Percentiles rank a stretch among this genome's conserved stretches.
Evolutionary conservation across 306 rosid species (phyloP).

Genomic region (Cucumis hystrix): DNA sequence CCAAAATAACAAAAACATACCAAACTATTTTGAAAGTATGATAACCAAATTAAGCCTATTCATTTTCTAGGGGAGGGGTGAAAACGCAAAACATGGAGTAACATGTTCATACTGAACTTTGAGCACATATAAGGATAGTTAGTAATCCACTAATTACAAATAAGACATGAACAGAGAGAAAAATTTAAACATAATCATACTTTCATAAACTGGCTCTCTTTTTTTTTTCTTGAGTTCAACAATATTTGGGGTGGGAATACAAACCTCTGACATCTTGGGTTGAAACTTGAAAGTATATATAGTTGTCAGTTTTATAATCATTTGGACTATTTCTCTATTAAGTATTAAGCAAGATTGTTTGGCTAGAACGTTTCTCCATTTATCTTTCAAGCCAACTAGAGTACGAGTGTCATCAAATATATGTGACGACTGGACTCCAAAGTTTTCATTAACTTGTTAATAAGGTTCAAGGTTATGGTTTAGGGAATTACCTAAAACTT

Average conservation of each 20-base stretch:
- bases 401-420: slow-evolving; percentile 18
- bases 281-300: too few species aligned
- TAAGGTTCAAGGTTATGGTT: too few species aligned
- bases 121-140: neutral
- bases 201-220: too few species aligned
- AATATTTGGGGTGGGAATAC: too few species aligned
- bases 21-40: neutral
- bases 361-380: slow-evolving; percentile 37
- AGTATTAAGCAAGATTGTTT: neutral
- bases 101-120: neutral
- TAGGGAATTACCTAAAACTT: neutral
- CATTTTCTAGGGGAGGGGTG: neutral
- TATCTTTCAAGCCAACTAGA: slow-evolving; percentile 48
- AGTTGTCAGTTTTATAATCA: too few species aligned
- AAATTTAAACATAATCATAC: too few species aligned
- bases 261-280: too few species aligned
- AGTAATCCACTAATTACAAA: too few species aligned
- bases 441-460: slow-evolving; percentile 7
- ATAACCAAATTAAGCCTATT: neutral
- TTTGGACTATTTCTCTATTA: too few species aligned
- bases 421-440: slow-evolving; percentile 23
- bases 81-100: neutral
- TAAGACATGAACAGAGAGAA: too few species aligned
- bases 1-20: neutral
- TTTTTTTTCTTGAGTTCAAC: too few species aligned